Evolutionary conservation across 2,329 filamentous ascomycete genomes (phyloP).

Genomic region (Fonsecaea multimorphosa): DNA sequence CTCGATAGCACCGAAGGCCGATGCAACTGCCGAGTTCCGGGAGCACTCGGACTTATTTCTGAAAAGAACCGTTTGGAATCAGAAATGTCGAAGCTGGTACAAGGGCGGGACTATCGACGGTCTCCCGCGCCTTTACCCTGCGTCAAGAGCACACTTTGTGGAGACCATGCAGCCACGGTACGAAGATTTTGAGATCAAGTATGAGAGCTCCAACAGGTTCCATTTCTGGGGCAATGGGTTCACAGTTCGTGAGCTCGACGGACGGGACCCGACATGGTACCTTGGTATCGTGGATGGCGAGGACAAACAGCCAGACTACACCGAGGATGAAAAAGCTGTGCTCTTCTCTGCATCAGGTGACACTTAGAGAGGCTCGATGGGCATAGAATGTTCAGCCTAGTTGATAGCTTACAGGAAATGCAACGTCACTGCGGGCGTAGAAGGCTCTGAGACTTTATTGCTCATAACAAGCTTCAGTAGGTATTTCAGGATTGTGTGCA

Average conservation of each 20-base stretch:
- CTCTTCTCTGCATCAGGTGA: neutral
- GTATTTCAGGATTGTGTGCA: too few species aligned
- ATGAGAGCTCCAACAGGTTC: slow-evolving; percentile 44
- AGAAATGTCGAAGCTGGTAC: slow-evolving; percentile 17
- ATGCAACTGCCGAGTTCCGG: slow-evolving; percentile 42
- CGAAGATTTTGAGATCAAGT: slow-evolving; percentile 24
- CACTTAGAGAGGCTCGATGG: neutral
- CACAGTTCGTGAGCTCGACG: slow-evolving; percentile 19
- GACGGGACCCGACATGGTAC: slow-evolving; percentile 27
- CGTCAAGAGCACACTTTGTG: slow-evolving; percentile 46
- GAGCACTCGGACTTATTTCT: slow-evolving; percentile 43
- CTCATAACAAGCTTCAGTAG: too few species aligned
- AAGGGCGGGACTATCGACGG: slow-evolving; percentile 20
- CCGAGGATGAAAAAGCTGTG: neutral
- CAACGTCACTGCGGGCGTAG: too few species aligned
- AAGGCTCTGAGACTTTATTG: too few species aligned
- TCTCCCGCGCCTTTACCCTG: slow-evolving; percentile 49
- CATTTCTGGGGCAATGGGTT: slow-evolving; percentile 54
- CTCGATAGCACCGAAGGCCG: slow-evolving; percentile 40
- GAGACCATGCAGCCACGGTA: slow-evolving; percentile 45
- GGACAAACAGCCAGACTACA: neutral
- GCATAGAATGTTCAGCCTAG: neutral
- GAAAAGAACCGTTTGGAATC: slow-evolving; percentile 40
- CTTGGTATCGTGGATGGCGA: slow-evolving; percentile 8
- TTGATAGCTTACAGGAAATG: too few species aligned